These are phyloP conservation scores for Dalechampia spathulata DNA, from an alignment of 441 rosid species.

Conservation along the genomic window DNA sequence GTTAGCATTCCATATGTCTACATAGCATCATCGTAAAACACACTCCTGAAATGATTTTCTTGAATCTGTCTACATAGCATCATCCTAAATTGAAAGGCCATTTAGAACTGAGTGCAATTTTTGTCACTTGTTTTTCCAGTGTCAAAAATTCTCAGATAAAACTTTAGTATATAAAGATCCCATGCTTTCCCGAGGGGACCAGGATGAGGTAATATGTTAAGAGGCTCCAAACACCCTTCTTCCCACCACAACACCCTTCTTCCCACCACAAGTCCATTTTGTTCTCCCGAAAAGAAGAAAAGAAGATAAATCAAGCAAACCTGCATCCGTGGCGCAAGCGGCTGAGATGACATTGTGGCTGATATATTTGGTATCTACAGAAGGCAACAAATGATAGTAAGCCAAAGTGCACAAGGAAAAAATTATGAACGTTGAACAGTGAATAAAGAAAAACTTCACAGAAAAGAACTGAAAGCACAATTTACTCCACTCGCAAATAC, in stretches of 20 bases:
- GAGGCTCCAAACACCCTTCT: neutral
- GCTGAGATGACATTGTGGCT: conserved; percentile 65
- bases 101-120: neutral
- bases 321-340: conserved; percentile 72
- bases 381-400: conserved; percentile 9
- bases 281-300: neutral
- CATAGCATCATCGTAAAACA: too few species aligned
- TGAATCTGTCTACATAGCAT: neutral
- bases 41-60: neutral
- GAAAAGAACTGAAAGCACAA: neutral
- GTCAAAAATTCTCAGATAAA: neutral
- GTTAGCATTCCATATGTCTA: neutral
- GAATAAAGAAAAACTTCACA: conserved; percentile 5
- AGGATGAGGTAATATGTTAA: neutral
- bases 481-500: neutral
- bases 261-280: neutral
- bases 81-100: neutral
- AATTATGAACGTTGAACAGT: neutral
- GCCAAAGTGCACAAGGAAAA: conserved; percentile 9
- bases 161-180: neutral
- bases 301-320: conserved; percentile 22
- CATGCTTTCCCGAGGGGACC: neutral
- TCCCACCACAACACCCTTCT: too few species aligned
- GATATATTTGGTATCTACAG: conserved; percentile 83
- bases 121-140: neutral